Evolutionary conservation across 352 stramenopile species (phyloP).

Genomic region (Lagenidium sp.): DNA sequence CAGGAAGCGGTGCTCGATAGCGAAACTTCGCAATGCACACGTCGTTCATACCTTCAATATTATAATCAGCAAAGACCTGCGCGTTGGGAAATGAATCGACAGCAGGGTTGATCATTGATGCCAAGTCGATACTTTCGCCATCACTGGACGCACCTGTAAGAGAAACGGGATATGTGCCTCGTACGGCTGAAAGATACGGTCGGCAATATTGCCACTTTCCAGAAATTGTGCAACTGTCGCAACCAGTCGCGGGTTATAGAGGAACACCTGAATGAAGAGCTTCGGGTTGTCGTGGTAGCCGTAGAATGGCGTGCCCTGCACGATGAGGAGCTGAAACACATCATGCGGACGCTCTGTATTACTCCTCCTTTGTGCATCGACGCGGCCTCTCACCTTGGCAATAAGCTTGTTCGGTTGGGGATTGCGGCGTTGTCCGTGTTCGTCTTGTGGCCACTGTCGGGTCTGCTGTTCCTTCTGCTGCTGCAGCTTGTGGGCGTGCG

Average conservation of each 20-base stretch:
- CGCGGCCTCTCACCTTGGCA: too few relatives aligned
- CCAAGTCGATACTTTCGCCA: too few relatives aligned
- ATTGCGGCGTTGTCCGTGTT: too few relatives aligned
- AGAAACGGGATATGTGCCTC: slow-evolving; percentile 87
- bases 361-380: too few relatives aligned
- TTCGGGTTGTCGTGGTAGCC: slow-evolving; percentile 66
- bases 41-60: slow-evolving; percentile 89
- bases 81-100: too few relatives aligned
- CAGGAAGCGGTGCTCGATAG: slow-evolving; percentile 64
- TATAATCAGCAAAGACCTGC: slow-evolving; percentile 90
- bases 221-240: slow-evolving; percentile 66
- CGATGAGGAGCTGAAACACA: slow-evolving; percentile 64
- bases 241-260: slow-evolving; percentile 73
- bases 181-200: slow-evolving; percentile 76
- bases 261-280: slow-evolving; percentile 85
- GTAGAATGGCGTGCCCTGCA: slow-evolving; percentile 86
- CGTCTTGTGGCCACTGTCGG: too few relatives aligned
- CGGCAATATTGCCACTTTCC: slow-evolving; percentile 69
- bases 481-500: slow-evolving; percentile 10
- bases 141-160: too few relatives aligned
- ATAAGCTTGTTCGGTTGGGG: too few relatives aligned
- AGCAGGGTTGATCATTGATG: too few relatives aligned
- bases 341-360: too few relatives aligned
- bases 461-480: neutral
- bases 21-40: slow-evolving; percentile 64